phyloP scores from a whole-genome alignment of 176 grass and related monocot species.

The Musa schizocarpa region DNA sequence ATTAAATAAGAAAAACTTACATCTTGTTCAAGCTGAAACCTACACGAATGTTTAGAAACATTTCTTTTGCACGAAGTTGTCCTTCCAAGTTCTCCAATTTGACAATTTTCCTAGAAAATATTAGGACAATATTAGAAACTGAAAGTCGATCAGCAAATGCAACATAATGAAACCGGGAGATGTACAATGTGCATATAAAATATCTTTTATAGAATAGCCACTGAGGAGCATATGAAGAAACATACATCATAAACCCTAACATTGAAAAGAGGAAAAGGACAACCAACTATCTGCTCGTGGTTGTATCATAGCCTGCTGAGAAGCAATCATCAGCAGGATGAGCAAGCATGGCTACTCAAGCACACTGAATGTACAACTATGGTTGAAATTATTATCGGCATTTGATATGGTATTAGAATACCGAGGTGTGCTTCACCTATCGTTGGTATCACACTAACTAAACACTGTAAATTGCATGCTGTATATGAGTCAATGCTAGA shows the following conservation, averaged over 20 bases:
- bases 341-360: not conserved
- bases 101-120: not conserved
- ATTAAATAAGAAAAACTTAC: slow-evolving; percentile 25
- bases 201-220: too few species aligned
- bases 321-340: not conserved
- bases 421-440: too few species aligned
- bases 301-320: not conserved
- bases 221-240: too few species aligned
- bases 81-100: slow-evolving; percentile 12
- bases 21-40: slow-evolving; percentile 66
- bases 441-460: too few species aligned
- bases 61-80: slow-evolving; percentile 14
- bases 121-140: not conserved
- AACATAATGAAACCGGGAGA: not conserved
- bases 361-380: too few species aligned
- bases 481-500: too few species aligned
- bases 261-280: not conserved
- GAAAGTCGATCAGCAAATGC: not conserved
- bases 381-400: too few species aligned
- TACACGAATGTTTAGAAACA: slow-evolving; percentile 19
- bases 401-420: too few species aligned
- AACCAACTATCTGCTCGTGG: not conserved
- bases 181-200: not conserved
- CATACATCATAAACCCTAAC: too few species aligned
- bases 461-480: too few species aligned